These are phyloP conservation scores for Fusarium tjaetaba DNA, from an alignment of 2,329 filamentous ascomycete genomes.

Conservation along the genomic window DNA sequence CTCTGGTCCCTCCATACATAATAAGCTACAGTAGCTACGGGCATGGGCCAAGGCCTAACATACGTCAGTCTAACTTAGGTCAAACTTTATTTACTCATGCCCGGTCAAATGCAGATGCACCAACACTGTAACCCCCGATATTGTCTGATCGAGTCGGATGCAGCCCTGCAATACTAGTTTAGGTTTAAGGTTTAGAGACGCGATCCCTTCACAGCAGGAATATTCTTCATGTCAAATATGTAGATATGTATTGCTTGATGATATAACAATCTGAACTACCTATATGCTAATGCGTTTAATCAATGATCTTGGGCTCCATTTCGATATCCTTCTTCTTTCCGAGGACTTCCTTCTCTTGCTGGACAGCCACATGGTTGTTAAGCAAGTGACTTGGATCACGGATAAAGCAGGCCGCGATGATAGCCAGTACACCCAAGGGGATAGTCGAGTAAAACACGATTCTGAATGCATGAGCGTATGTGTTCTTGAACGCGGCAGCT, in stretches of 20 bases:
- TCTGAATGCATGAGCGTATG: neutral
- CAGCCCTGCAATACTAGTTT: neutral
- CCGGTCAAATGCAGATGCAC: no score
- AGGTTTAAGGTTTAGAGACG: neutral
- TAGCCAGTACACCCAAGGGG: neutral
- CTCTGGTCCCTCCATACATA: no score
- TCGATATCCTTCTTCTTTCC: slow-evolving; percentile 8
- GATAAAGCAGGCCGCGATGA: slow-evolving; percentile 3
- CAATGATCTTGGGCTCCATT: neutral
- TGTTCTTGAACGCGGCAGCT: slow-evolving; percentile 2
- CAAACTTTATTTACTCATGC: neutral
- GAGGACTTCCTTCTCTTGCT: slow-evolving; percentile 9
- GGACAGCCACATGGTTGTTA: slow-evolving; percentile 14
- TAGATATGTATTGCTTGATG: neutral
- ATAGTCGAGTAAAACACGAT: slow-evolving; percentile 14
- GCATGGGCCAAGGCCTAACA: neutral
- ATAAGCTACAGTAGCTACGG: neutral
- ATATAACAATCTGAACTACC: neutral
- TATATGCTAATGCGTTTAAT: neutral
- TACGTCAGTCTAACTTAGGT: neutral
- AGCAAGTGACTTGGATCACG: slow-evolving; percentile 9
- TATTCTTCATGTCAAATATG: neutral
- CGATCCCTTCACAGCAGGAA: neutral
- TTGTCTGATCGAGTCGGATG: neutral
- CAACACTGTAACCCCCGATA: neutral